Conservation (phyloP, 140 eudicot species). For the Anethum foeniculum region DNA sequence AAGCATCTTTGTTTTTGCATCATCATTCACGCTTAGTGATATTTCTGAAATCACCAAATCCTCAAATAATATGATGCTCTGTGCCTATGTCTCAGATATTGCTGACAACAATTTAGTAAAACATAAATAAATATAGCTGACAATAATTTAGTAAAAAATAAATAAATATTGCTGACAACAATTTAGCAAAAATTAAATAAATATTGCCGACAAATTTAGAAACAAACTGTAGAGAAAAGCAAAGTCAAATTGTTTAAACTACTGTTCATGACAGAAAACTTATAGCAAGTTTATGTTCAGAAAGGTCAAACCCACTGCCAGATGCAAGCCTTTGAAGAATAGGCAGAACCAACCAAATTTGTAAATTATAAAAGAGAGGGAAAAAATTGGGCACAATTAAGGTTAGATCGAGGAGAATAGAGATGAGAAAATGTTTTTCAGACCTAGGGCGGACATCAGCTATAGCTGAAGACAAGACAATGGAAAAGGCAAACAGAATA, state of each 20-base stretch:
- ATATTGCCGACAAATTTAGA: not conserved
- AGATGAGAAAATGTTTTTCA: conserved; percentile 71
- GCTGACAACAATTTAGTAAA: not conserved
- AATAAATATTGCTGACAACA: not conserved
- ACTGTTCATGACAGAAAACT: not conserved
- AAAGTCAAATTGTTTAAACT: not conserved
- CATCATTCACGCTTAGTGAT: conserved; percentile 34
- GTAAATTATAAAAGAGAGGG: conserved; percentile 40
- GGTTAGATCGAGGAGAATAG: conserved; percentile 49
- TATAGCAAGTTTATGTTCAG: not conserved
- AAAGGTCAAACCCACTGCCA: conserved; percentile 13
- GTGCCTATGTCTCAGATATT: not conserved
- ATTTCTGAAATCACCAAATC: conserved; percentile 43
- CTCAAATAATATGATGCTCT: conserved; percentile 28
- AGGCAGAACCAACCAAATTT: conserved; percentile 39
- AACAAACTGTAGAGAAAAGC: not conserved
- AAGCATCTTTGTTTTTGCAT: conserved; percentile 52
- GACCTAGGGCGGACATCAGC: conserved; percentile 33
- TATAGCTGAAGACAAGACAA: conserved; percentile 34
- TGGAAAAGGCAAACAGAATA: conserved; percentile 42
- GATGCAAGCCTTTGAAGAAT: conserved; percentile 77
- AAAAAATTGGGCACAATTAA: conserved; percentile 51
- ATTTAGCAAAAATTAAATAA: not conserved
- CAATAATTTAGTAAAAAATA: not conserved
- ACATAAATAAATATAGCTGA: not conserved